Conservation (phyloP, 1,139 yeast species). For the Nematodospora anomalae region DNA sequence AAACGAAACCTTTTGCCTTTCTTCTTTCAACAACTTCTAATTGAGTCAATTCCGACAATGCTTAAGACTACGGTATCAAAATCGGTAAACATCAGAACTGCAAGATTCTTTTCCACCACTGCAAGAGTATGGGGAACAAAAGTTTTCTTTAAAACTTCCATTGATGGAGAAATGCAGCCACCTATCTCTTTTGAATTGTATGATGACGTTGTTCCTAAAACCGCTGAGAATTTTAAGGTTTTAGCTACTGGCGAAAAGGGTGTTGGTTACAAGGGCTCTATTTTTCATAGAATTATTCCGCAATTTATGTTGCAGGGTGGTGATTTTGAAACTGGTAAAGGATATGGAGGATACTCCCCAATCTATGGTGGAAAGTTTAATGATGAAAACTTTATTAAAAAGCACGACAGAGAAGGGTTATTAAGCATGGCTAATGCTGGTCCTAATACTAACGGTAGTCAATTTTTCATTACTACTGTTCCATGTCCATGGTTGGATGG, state of each 20-base stretch:
- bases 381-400: constrained; percentile 39
- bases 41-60: constrained; percentile 1
- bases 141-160: constrained; percentile 38
- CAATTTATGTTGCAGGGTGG: constrained; percentile 47
- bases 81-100: constrained; percentile 3
- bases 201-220: constrained; percentile 92
- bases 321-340: constrained; percentile 42
- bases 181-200: constrained; percentile 56
- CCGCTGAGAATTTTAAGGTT: constrained; percentile 95
- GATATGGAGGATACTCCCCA: constrained; percentile 40
- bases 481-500: constrained; percentile 48
- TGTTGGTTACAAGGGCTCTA: constrained; percentile 66
- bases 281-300: constrained; percentile 48
- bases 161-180: constrained; percentile 31
- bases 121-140: constrained; percentile 34
- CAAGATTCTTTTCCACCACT: constrained; percentile 33
- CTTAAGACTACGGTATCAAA: constrained; percentile 4
- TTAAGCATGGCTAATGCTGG: constrained; percentile 48
- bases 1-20: neutral
- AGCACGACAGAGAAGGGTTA: constrained; percentile 38
- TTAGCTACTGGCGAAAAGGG: constrained; percentile 95
- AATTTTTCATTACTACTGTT: constrained; percentile 44
- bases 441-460: constrained; percentile 45
- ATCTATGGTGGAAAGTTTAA: constrained; percentile 39
- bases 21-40: neutral